Conservation (phyloP, 345 rosid genomes). For the Eucalyptus regnans region DNA sequence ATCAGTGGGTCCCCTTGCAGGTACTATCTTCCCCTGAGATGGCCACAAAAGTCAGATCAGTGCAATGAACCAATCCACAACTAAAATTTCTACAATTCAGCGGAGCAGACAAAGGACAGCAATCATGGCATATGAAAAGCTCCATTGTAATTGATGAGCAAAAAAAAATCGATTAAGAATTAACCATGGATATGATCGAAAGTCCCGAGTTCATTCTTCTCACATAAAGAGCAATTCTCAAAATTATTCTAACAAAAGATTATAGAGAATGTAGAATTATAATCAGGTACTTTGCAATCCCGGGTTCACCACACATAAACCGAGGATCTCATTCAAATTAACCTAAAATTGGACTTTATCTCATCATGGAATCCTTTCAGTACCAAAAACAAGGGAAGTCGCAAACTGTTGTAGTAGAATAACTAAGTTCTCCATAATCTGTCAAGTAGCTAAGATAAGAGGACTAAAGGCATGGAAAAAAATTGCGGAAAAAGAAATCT, state of each 20-base stretch:
- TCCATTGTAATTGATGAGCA: neutral
- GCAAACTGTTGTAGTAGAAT: neutral
- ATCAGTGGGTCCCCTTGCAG: slow-evolving; percentile 76
- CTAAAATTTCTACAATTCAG: neutral
- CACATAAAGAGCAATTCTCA: neutral
- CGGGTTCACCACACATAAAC: neutral
- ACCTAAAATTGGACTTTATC: neutral
- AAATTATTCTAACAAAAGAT: neutral
- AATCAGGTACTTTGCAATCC: neutral
- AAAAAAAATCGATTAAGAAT: neutral
- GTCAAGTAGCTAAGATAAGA: neutral
- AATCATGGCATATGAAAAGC: neutral
- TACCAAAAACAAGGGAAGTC: neutral
- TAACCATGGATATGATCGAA: neutral
- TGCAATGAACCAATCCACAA: neutral
- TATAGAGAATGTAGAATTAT: neutral
- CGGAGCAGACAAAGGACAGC: neutral
- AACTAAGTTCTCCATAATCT: neutral
- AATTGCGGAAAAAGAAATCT: neutral
- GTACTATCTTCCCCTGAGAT: slow-evolving; percentile 77
- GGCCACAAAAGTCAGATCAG: slow-evolving; percentile 2
- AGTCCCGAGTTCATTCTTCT: neutral
- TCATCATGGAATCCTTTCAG: neutral
- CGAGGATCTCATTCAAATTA: neutral
- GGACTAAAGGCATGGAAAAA: neutral